Base-by-base conservation (phyloP, 2,329 filamentous ascomycete genomes). In the Penicillium sp. region DNA sequence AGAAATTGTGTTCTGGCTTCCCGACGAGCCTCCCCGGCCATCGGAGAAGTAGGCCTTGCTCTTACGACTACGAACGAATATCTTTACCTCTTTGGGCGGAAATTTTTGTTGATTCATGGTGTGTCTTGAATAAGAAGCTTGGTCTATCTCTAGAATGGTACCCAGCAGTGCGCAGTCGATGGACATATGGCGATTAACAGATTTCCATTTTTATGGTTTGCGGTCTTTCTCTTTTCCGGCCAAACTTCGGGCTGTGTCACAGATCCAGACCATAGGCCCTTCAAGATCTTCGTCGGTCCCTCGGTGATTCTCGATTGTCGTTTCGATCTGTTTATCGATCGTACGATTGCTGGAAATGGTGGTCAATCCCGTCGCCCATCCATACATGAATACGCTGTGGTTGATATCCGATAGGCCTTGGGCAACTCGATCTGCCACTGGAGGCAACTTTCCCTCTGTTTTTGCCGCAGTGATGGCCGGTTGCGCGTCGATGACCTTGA, bases 1-100 rank as follows among this genome's bases (percentile, higher is more conserved):
- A 71, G 92, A 97, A 55, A 80, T 92, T 61, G 78, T 91, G 20
- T 91, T 93, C 68, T 93, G 90, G 90, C 75, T 91, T 38, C 90
- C 90, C 1, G 89, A 92, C 72, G 84, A 86, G 45, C 61, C 62
- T 41, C 63, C 69, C n/a, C 73, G 70, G 59, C 54, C 67, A 6
- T 61, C 71, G 2, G 73, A 77, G 39, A 74, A 76, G 63, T 75
- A 72, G 67, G 22, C 34, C 22, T 22, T 22, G 22, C 22, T 4
- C 5, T 54, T 22, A 22, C 28, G 17, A 34, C 11, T 45, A 12
- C 7, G 38, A 35, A 45, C n/a, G n/a, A 20, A 12, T 20, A 5
- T 31, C 31, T 31, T 31, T 28, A 38, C n/a, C 12, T 39, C 7
- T 39, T 2, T 28, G 20, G 11, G 17, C 17, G 37, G 49, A 28